These are phyloP conservation scores for Coemansia sp. DNA, from an alignment of 192 early-diverging fungal genomes.

Conservation along the genomic window DNA sequence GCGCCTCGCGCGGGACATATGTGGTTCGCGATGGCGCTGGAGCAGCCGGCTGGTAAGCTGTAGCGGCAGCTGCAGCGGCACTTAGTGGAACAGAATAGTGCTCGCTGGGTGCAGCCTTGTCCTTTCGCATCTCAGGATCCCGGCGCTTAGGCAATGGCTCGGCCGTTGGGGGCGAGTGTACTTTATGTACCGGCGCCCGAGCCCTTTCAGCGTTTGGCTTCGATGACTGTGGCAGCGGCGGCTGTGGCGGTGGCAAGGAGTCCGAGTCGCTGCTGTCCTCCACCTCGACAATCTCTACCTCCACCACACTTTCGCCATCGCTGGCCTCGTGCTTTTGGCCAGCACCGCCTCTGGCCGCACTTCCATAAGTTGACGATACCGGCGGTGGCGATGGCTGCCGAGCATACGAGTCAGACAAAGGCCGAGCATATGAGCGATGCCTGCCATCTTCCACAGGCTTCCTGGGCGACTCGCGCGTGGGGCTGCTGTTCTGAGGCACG, in stretches of 20 bases:
- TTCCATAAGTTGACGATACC: conserved; percentile 7
- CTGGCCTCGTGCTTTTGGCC: not conserved
- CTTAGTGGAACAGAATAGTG: not conserved
- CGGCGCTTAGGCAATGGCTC: conserved; percentile 18
- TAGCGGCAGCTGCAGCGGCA: not conserved
- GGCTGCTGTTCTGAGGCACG: conserved; percentile 26
- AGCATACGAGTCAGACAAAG: conserved; percentile 6
- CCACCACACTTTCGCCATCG: conserved; percentile 31
- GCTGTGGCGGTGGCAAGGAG: not conserved
- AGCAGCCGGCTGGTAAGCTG: conserved; percentile 1
- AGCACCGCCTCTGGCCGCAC: not conserved
- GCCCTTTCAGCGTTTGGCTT: not conserved
- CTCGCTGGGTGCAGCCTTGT: not conserved
- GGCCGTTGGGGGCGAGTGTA: not conserved
- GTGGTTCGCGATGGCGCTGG: not conserved
- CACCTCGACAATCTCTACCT: conserved; percentile 41
- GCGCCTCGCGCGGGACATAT: not conserved
- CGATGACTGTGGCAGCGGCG: not conserved
- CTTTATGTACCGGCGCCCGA: conserved; percentile 1
- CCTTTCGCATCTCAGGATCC: not conserved
- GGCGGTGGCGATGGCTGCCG: conserved; percentile 5
- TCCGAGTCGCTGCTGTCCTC: conserved; percentile 23
- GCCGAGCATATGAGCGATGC: not conserved
- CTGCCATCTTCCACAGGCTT: conserved; percentile 16
- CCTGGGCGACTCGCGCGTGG: conserved; percentile 10